Evolutionary conservation across 345 rosid genomes (phyloP).

Genomic region (Lumnitzera littorea): DNA sequence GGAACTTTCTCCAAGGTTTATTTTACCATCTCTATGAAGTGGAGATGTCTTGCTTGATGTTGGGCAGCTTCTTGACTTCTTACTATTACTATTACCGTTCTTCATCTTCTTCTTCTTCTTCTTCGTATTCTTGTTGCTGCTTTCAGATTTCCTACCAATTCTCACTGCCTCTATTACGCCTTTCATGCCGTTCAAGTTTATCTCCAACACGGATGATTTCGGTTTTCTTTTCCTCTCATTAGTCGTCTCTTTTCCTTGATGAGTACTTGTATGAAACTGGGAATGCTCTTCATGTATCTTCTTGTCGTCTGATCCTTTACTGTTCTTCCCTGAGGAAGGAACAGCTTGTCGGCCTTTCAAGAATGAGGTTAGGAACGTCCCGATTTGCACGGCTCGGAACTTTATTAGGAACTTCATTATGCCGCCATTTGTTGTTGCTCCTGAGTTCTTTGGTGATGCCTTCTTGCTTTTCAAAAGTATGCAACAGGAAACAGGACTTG

Average conservation of each 20-base stretch:
- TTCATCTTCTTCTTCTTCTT: background rate
- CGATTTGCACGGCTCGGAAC: slow-evolving; percentile 16
- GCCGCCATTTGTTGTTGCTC: slow-evolving; percentile 7
- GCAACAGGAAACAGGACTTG: background rate
- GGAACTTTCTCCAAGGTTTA: slow-evolving; percentile 11
- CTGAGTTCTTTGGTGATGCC: slow-evolving; percentile 7
- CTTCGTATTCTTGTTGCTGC: background rate
- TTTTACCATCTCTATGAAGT: slow-evolving; percentile 9
- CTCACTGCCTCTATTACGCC: background rate
- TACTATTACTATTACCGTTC: background rate
- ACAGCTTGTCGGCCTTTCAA: slow-evolving; percentile 14
- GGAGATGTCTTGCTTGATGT: slow-evolving; percentile 18
- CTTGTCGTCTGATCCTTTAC: background rate
- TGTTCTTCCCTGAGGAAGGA: too few species aligned
- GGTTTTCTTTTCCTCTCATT: background rate
- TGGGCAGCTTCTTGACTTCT: slow-evolving; percentile 5
- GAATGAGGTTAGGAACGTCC: slow-evolving; percentile 18
- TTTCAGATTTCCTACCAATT: background rate
- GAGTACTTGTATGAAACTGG: background rate
- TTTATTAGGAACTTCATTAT: slow-evolving; percentile 24
- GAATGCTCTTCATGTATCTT: background rate
- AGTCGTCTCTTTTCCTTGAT: background rate
- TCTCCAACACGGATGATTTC: background rate
- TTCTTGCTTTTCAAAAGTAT: background rate
- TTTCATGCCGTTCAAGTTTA: background rate